phyloP scores from a whole-genome alignment of 352 stramenopile genomes.

The Aphanomyces cochlioides region DNA sequence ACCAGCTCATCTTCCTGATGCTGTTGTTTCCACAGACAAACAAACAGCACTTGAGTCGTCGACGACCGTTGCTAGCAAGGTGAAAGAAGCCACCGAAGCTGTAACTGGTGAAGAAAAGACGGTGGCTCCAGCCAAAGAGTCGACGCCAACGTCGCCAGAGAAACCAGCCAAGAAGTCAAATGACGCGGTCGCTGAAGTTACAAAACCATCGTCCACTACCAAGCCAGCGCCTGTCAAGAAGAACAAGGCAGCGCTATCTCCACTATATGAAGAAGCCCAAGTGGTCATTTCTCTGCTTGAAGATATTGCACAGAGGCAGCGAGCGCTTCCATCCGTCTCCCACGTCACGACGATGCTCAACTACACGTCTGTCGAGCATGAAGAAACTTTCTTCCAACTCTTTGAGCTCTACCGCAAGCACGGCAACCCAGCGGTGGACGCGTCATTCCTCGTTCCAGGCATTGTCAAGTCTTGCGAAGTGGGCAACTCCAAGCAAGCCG shows the following conservation, averaged over 20 bases:
- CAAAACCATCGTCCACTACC: neutral
- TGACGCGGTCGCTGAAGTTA: constrained; percentile 29
- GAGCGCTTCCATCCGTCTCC: constrained; percentile 1
- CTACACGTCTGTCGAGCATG: constrained; percentile 32
- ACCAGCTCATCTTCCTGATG: neutral
- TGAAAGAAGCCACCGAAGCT: neutral
- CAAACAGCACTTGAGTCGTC: neutral
- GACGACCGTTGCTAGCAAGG: neutral
- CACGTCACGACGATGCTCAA: constrained; percentile 26
- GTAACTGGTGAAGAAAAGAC: neutral
- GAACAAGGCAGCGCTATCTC: constrained; percentile 1
- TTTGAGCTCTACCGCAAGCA: constrained; percentile 86
- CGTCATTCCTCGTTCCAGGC: constrained; percentile 73
- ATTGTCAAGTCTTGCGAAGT: constrained; percentile 76
- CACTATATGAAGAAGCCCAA: constrained; percentile 12
- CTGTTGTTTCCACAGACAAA: neutral
- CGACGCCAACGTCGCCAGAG: neutral
- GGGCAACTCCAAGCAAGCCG: constrained; percentile 65
- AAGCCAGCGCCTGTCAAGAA: constrained; percentile 7
- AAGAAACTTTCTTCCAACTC: constrained; percentile 70
- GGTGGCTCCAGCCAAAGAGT: neutral
- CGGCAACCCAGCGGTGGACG: constrained; percentile 76
- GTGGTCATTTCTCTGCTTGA: constrained; percentile 18
- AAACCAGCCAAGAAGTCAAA: neutral
- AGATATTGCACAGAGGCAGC: constrained; percentile 18